Percentiles rank a stretch among this genome's conserved stretches.
phyloP scores from a whole-genome alignment of 345 rosid genomes.

The Moricandia arvensis region DNA sequence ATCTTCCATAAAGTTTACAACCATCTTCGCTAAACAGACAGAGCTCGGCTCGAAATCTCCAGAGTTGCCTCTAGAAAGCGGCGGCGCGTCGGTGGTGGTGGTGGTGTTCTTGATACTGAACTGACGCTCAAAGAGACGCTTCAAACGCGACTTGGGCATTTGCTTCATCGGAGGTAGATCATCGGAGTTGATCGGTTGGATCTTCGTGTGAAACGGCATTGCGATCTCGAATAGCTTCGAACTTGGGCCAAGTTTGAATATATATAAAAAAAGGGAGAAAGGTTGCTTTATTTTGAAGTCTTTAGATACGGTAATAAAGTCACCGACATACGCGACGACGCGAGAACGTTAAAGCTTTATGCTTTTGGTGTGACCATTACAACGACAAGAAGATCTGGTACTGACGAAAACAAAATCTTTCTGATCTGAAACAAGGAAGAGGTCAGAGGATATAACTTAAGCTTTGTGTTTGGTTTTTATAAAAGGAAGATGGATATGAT shows the following conservation, averaged over 20 bases:
- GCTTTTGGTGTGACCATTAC: slow-evolving; percentile 10
- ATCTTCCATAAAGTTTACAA: slow-evolving; percentile 73
- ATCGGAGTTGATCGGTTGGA: slow-evolving; percentile 67
- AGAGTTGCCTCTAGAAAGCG: slow-evolving; percentile 41
- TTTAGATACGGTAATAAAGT: slow-evolving; percentile 40
- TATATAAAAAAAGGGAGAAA: slow-evolving; percentile 4
- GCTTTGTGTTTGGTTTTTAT: neutral
- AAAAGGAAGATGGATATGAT: slow-evolving; percentile 8
- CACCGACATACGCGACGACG: slow-evolving; percentile 50
- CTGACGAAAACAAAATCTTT: neutral
- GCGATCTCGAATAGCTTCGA: slow-evolving; percentile 63
- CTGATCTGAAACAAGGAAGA: slow-evolving; percentile 9
- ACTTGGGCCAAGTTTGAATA: slow-evolving; percentile 42
- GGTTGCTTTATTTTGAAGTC: slow-evolving; percentile 38
- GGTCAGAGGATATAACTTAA: slow-evolving; percentile 5
- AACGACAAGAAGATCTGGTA: neutral
- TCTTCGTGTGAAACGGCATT: slow-evolving; percentile 65
- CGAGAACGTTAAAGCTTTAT: slow-evolving; percentile 36
- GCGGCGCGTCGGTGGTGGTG: slow-evolving; percentile 11
- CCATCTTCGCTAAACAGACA: slow-evolving; percentile 68
- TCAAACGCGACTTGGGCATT: slow-evolving; percentile 67
- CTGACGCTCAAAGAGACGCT: slow-evolving; percentile 86
- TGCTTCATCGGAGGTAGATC: slow-evolving; percentile 48
- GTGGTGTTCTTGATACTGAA: slow-evolving; percentile 48
- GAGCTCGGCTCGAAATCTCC: slow-evolving; percentile 81